A percentile compares a stretch with the other conserved stretches of the same genome.
These are phyloP conservation scores for Metschnikowia similis DNA, from an alignment of 805 yeast species.

Conservation along the genomic window DNA sequence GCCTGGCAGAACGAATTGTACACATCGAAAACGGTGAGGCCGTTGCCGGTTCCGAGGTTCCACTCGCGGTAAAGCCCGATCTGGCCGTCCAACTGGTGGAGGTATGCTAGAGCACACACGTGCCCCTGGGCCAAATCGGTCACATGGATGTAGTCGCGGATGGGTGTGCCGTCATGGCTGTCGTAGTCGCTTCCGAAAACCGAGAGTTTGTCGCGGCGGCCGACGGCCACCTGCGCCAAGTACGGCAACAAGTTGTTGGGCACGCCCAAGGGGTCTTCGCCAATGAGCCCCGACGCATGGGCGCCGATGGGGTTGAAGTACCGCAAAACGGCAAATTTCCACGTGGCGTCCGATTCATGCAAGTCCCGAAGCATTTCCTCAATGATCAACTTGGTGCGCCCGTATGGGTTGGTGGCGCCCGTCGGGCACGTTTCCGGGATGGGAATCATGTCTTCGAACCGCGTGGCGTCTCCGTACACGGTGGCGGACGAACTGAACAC, in stretches of 20 bases:
- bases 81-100: slow-evolving; percentile 27
- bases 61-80: slow-evolving; percentile 65
- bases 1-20: slow-evolving; percentile 60
- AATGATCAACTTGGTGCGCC: slow-evolving; percentile 62
- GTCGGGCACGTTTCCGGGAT: slow-evolving; percentile 75
- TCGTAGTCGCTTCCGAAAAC: slow-evolving; percentile 72
- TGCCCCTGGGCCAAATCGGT: slow-evolving; percentile 78
- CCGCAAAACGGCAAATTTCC: slow-evolving; percentile 61
- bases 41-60: slow-evolving; percentile 81
- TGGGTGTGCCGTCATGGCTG: slow-evolving; percentile 75
- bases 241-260: slow-evolving; percentile 75
- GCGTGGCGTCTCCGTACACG: slow-evolving; percentile 76
- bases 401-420: slow-evolving; percentile 75
- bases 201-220: slow-evolving; percentile 59
- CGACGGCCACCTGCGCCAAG: slow-evolving; percentile 74
- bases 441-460: slow-evolving; percentile 69
- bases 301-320: slow-evolving; percentile 87
- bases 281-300: slow-evolving; percentile 74
- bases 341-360: slow-evolving; percentile 38
- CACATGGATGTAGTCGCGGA: slow-evolving; percentile 78
- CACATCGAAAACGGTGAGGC: slow-evolving; percentile 74
- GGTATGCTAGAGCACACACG: slow-evolving; percentile 61
- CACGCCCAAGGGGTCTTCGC: slow-evolving; percentile 75
- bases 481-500: slow-evolving; percentile 81
- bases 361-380: slow-evolving; percentile 60